Base-by-base conservation (phyloP, 1,284 basidiomycete genomes). In the Wolfiporia cocos region DNA sequence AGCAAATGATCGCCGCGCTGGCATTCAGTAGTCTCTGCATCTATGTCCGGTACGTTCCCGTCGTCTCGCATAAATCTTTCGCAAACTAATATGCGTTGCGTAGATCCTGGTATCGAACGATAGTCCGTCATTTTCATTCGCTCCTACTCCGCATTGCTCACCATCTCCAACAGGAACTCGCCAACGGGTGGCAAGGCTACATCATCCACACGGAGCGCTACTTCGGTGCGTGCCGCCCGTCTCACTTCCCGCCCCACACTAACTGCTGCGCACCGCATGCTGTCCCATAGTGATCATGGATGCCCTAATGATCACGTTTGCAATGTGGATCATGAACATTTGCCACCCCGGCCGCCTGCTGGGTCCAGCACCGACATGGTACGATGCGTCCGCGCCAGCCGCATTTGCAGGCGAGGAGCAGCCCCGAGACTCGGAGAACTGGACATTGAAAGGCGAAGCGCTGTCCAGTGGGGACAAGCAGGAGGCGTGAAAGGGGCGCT, bases 301-400 rank as follows among this genome's bases (percentile, higher is more conserved):
- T 51, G 67, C 76, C 14, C 65, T 85, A 5, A 79, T 82, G 70
- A 71, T 86, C 49, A 55, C 68, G 1, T 62, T 81, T 9, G 77
- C 78, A 1, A 73, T 78, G 39, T 72, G 63, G 40, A 70, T 69
- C 1, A 62, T 80, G 43, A 81, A 80, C 55, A 45, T 78, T 45
- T 58, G 75, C 40, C 74, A 81, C 52, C 80, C 81, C 3, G 69
- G 73, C 17, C 29, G 34, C 26, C 18, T 40, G 21, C 21, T 14
- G 32, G 39, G 29, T 26, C 28, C 20, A 5, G 28, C 28, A 22
- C 28, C 26, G 17, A 31, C 17, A 26, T 51, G 28, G 28, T n/a
- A n/a, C n/a, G n/a, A n/a, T n/a, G n/a, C n/a, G n/a, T n/a, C n/a
- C n/a, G n/a, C n/a, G n/a, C n/a, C n/a, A n/a, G n/a, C n/a, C n/a